Conservation (phyloP, 768 basidiomycete genomes). For the Psilocybe cyanescens region DNA sequence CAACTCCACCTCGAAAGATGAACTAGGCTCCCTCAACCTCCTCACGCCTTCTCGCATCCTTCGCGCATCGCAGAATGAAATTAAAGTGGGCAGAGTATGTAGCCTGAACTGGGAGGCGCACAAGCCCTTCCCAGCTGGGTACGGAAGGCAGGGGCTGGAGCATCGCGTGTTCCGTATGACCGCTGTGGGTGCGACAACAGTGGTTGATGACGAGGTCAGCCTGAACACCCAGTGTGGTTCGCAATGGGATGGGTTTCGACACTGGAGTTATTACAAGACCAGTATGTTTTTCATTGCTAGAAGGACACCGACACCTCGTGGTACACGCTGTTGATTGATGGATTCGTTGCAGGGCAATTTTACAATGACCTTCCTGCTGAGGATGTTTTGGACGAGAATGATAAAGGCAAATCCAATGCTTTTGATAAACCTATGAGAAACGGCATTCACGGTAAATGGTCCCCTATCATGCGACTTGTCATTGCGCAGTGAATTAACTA, state of each 20-base stretch:
- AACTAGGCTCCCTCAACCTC: slow-evolving; percentile 27
- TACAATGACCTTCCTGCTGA: slow-evolving; percentile 23
- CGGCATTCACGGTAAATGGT: slow-evolving; percentile 25
- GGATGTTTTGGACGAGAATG: slow-evolving; percentile 22
- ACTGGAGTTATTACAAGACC: slow-evolving; percentile 24
- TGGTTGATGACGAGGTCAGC: slow-evolving; percentile 26
- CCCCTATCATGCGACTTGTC: background rate
- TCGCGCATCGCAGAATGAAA: slow-evolving; percentile 22
- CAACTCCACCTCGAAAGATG: slow-evolving; percentile 15
- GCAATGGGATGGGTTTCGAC: slow-evolving; percentile 30
- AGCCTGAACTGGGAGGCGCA: slow-evolving; percentile 29
- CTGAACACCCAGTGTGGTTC: slow-evolving; percentile 28
- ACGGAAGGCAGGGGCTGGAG: slow-evolving; percentile 20
- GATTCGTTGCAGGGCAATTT: slow-evolving; percentile 19
- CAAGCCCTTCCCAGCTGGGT: slow-evolving; percentile 22
- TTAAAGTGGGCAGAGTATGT: slow-evolving; percentile 22
- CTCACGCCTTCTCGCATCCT: slow-evolving; percentile 25
- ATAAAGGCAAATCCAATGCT: slow-evolving; percentile 10
- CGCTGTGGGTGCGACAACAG: slow-evolving; percentile 12
- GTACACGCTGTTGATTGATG: too few species aligned
- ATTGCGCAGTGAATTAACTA: background rate
- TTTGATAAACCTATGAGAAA: slow-evolving; percentile 24
- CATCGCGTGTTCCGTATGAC: slow-evolving; percentile 22
- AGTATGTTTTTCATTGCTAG: slow-evolving; percentile 9
- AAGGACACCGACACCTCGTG: too few species aligned